Evolutionary conservation across 768 basidiomycete species (phyloP), one percentile per base, ranked within the genome.

Genomic region (Podaxis mareebaensis): DNA sequence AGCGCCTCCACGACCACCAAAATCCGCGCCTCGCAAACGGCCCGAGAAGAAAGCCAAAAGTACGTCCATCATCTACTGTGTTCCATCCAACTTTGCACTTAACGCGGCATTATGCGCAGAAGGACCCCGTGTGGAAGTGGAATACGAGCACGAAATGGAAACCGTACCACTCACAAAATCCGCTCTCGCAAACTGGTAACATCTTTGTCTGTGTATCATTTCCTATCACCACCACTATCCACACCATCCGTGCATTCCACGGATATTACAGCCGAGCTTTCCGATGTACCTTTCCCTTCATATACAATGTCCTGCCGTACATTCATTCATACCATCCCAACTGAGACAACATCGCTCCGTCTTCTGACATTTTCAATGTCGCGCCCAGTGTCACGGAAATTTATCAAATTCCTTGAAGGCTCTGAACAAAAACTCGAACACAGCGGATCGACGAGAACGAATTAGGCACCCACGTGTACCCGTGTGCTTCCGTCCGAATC

Each of bases 131-230:
- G 90, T 99, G 71, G 93, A 98, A 73, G 90, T 99, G 70, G 96
- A 98, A 76, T 97, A 97, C 86, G 96, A 99, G 75, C 87, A 93
- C 73, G 96, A 97, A 78, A 81, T 91, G 75, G 93, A 90, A 71
- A 88, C 82, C 66, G 72, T 85, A 57, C 84, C 85, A 46, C 75
- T 87, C 51, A 79, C 79, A 40, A 83, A 80, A 67, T 82, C 82
- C 46, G 76, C 77, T 13, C 72, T 85, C 65, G 79, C 83, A 48
- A 81, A 80, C 67, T 86, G 85, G 85, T 87, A 82, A 68, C 57
- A 51, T 30, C n/a, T 24, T 42, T 33, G 15, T 61, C 30, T 15
- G 40, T 26, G 26, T 7, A 30, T 51, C 36, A 24, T 26, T 20
- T 28, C 22, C 33, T 33, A 33, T 33, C 20, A 28, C 11, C 13